Evolutionary conservation across 768 basidiomycete genomes (phyloP), one percentile per base, ranked within the genome.

Genomic region (Rhizopogon vulgaris): DNA sequence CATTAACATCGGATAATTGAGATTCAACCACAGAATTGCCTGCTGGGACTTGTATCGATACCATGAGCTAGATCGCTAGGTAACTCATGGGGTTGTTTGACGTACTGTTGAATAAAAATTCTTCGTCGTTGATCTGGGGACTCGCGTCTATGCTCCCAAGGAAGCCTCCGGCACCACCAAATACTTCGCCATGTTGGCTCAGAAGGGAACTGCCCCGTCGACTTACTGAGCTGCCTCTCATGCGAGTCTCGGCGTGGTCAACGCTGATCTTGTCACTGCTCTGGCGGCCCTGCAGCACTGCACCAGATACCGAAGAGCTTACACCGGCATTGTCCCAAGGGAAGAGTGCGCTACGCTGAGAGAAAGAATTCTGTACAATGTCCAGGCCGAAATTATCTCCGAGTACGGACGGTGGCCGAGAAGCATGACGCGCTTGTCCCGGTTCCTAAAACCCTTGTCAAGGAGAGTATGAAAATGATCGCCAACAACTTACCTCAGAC

Each of bases 321-420:
- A 72, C 73, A 1, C 83, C 85, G 4, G 87, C 88, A 63, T 90
- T 78, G 60, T 91, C 87, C 89, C 89, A 92, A 5, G 90, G 89
- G 62, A 90, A 90, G 28, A 90, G 62, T 8, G 84, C 82, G 56
- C 81, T 86, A 32, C 77, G 73, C 60, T 88, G 87, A 17, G 86
- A 87, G 38, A 68, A 64, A 30, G 66, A 65, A 38, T 72, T 70
- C 27, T 70, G 63, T 34, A 65, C 73, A 5, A 75, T 54, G 41
- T 78, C 77, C 46, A 79, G 59, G 11, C 72, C 77, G 39, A 85
- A 67, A 52, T 80, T 69, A 45, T 73, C 77, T 36, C 76, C 79
- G 24, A 78, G 54, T 8, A 73, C 60, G 38, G 80, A 82, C 12
- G 74, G 73, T 11, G 79, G 77, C 17, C 78, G 76, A 41, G 89